phyloP scores from a whole-genome alignment of 2,329 filamentous ascomycete genomes.

The Thielaviopsis punctulata region DNA sequence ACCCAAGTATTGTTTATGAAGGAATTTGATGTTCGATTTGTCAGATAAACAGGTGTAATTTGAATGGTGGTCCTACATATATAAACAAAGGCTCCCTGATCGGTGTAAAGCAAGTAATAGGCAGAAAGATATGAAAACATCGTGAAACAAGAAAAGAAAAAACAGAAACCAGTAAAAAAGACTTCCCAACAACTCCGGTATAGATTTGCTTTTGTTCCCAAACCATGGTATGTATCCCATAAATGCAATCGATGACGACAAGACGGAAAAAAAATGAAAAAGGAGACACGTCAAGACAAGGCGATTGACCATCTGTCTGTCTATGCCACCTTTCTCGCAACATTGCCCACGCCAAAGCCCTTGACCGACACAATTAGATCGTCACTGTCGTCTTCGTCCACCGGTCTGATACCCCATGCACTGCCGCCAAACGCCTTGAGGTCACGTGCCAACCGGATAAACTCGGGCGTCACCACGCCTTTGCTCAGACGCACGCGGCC shows the following conservation, averaged over 20 bases:
- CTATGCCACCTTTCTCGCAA: constrained; percentile 71
- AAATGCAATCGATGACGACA: constrained; percentile 8
- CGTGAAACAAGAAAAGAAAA: constrained; percentile 2
- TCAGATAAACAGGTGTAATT: background rate
- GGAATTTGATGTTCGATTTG: background rate
- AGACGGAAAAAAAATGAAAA: background rate
- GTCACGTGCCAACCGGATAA: constrained; percentile 68
- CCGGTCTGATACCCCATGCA: constrained; percentile 76
- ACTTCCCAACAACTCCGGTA: constrained; percentile 10
- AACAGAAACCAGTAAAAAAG: constrained; percentile 5
- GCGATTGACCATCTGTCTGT: constrained; percentile 1
- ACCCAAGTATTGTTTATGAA: background rate
- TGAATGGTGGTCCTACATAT: constrained; percentile 1
- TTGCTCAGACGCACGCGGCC: constrained; percentile 68
- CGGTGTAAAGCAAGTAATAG: background rate
- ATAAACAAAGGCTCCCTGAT: background rate
- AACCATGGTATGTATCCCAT: constrained; percentile 6
- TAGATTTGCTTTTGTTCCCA: constrained; percentile 12
- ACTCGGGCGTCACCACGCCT: constrained; percentile 64
- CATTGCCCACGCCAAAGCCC: constrained; percentile 82
- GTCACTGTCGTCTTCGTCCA: constrained; percentile 43
- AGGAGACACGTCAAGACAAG: constrained; percentile 11
- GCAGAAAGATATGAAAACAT: background rate
- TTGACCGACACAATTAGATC: constrained; percentile 84
- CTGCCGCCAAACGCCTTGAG: constrained; percentile 76